Base-by-base conservation (phyloP, 2,329 filamentous ascomycete genomes). In the Dactylellina drechsleri region DNA sequence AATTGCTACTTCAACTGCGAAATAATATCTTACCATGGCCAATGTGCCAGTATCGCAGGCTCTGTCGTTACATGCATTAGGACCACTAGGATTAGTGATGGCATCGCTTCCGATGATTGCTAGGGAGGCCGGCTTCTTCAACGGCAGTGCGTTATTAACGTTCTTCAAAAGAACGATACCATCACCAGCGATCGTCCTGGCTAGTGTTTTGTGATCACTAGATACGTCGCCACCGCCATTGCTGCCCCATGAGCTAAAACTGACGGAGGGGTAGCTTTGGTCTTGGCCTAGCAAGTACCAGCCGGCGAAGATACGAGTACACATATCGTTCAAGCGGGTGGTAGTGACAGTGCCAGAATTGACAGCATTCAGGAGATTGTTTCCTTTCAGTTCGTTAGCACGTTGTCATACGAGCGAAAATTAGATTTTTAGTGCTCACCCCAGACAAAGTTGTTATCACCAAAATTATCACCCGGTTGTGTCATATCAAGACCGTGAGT, bases 91-190 rank as follows among this genome's bases (percentile, higher is more conserved):
- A 80, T 91, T 94, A 15, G 89, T 85, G 0, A 91, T 91, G 15
- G 93, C 91, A 81, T 98, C 94, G 60, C 92, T 89, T 18, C 94
- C 94, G 78, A 97, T 87, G 62, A 93, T 88, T 16, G 87, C 91
- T 28, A 93, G 83, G 79, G 91, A 91, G 79, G 87, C 90, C 78
- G 94, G 91, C 80, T 89, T 88, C 71, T 88, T 89, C n/a, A 97
- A 85, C 0, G 94, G 93, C 36, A 98, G 84, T 1, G 86, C 85
- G 13, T 89, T 89, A 2, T 85, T 84, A 31, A 82, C 84, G 82
- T 98, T 97, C 86, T 98, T 99, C 77, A 99, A 85, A 10, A 99
- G 85, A 5, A 99, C 93, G 1, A 90, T 93, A 15, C 91, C 92
- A 77, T 92, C 87, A 40, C 89, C 89, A 0, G 92, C 93, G 20